phyloP scores from a whole-genome alignment of 768 basidiomycete species.

The Daedalea quercina region DNA sequence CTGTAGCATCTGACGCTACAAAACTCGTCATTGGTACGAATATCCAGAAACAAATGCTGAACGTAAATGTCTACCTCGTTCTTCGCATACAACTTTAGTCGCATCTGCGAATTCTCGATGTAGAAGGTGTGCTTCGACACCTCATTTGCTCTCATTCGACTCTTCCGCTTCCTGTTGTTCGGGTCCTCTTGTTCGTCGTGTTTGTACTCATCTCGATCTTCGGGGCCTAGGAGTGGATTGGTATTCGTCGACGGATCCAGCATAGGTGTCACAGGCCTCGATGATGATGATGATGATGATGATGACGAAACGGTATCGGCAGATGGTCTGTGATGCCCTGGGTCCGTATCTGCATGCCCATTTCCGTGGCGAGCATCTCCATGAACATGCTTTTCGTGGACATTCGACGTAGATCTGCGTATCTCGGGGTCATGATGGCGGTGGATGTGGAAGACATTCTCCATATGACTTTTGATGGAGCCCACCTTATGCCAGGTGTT shows the following conservation, averaged over 20 bases:
- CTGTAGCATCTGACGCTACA: conserved; percentile 90
- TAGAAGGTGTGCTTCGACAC: conserved; percentile 95
- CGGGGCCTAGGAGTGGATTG: conserved; percentile 39
- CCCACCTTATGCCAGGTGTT: conserved; percentile 34
- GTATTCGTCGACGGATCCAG: conserved; percentile 77
- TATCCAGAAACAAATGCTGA: too few relatives aligned
- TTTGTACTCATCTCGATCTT: conserved; percentile 23
- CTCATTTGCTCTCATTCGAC: conserved; percentile 43
- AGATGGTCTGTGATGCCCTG: conserved; percentile 11
- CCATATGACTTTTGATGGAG: conserved; percentile 42
- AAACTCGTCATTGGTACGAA: conserved; percentile 5
- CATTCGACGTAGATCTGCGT: conserved; percentile 9
- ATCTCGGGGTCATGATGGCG: conserved; percentile 1
- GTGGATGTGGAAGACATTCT: conserved; percentile 34
- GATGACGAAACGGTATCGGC: conserved; percentile 28
- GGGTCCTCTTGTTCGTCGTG: conserved; percentile 24
- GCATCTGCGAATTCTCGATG: conserved; percentile 85
- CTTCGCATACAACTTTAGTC: conserved; percentile 78
- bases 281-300: conserved; percentile 17
- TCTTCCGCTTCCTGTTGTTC: conserved; percentile 29
- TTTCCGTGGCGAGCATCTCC: background rate
- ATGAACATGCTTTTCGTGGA: conserved; percentile 4
- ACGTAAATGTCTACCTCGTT: conserved; percentile 79
- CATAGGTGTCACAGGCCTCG: conserved; percentile 45
- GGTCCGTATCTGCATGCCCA: conserved; percentile 9